Conservation (phyloP, 2,329 filamentous ascomycete species). For the Fusarium caatingaense region DNA sequence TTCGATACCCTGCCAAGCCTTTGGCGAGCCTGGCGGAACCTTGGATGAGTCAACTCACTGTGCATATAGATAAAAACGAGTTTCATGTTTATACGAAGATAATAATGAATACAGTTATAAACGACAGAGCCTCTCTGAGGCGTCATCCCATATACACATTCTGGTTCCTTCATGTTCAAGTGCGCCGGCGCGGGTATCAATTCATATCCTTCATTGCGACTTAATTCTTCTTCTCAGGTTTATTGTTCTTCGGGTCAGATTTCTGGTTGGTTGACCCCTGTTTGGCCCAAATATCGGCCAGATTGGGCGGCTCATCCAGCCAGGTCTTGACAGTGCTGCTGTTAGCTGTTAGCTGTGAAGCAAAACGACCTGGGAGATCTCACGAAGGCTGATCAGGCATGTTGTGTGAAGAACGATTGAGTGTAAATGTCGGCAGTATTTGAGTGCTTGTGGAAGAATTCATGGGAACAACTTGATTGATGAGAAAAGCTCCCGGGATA, state of each 20-base stretch:
- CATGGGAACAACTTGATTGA: background rate
- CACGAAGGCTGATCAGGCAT: slow-evolving; percentile 26
- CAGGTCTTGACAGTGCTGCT: slow-evolving; percentile 13
- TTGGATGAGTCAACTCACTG: slow-evolving; percentile 8
- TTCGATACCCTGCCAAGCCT: background rate
- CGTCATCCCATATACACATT: slow-evolving; percentile 16
- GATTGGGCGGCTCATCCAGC: slow-evolving; percentile 4
- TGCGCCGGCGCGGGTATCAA: slow-evolving; percentile 41
- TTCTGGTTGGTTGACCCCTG: slow-evolving; percentile 13
- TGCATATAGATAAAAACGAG: slow-evolving; percentile 14
- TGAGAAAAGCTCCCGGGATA: background rate
- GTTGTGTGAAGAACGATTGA: background rate
- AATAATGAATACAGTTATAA: slow-evolving; percentile 25
- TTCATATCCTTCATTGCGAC: background rate
- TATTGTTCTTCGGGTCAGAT: background rate
- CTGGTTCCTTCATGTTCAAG: slow-evolving; percentile 11
- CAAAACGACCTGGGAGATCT: background rate
- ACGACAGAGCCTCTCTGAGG: slow-evolving; percentile 5
- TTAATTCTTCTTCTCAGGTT: background rate
- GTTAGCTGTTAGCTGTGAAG: slow-evolving; percentile 16
- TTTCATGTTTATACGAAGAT: slow-evolving; percentile 13
- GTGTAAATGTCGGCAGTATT: background rate
- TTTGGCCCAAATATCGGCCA: slow-evolving; percentile 27
- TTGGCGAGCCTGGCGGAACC: background rate
- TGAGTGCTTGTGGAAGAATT: background rate